phyloP scores from a whole-genome alignment of 768 basidiomycete species.

The Tulasnella calospora region DNA sequence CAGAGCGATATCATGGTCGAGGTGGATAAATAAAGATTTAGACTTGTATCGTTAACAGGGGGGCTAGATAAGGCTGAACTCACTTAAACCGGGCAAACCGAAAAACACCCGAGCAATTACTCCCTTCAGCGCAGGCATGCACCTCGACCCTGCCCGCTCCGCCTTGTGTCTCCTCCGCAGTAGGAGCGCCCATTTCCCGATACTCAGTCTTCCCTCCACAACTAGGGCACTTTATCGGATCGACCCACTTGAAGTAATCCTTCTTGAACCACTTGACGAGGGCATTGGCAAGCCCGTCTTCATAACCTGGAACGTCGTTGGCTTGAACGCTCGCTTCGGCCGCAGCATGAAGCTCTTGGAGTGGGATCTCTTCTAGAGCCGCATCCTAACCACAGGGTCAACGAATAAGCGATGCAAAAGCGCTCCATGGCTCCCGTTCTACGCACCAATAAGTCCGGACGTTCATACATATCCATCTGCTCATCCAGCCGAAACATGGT shows the following conservation, averaged over 20 bases:
- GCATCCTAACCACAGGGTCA: constrained; percentile 27
- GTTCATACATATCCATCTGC: constrained; percentile 33
- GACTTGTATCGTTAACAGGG: background rate
- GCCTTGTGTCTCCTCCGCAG: constrained; percentile 33
- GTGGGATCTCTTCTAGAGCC: constrained; percentile 31
- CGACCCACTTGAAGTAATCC: constrained; percentile 40
- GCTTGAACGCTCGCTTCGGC: constrained; percentile 30
- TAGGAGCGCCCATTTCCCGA: constrained; percentile 29
- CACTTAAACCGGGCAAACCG: constrained; percentile 39
- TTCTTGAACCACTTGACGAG: constrained; percentile 42
- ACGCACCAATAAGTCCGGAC: constrained; percentile 28
- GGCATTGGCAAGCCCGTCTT: constrained; percentile 37
- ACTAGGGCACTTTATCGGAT: constrained; percentile 39
- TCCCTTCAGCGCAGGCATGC: constrained; percentile 33
- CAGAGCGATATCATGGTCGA: background rate
- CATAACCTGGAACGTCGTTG: constrained; percentile 28
- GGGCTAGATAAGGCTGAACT: constrained; percentile 21
- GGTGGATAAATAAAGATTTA: background rate
- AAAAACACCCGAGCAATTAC: constrained; percentile 30
- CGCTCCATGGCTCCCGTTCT: background rate
- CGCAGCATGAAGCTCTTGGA: constrained; percentile 30
- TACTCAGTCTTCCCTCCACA: constrained; percentile 34
- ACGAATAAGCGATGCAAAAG: background rate
- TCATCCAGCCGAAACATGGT: constrained; percentile 29
- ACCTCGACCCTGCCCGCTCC: constrained; percentile 40